These are phyloP conservation scores for Oenanthe javanica DNA, from an alignment of 140 eudicot species.

Conservation along the genomic window DNA sequence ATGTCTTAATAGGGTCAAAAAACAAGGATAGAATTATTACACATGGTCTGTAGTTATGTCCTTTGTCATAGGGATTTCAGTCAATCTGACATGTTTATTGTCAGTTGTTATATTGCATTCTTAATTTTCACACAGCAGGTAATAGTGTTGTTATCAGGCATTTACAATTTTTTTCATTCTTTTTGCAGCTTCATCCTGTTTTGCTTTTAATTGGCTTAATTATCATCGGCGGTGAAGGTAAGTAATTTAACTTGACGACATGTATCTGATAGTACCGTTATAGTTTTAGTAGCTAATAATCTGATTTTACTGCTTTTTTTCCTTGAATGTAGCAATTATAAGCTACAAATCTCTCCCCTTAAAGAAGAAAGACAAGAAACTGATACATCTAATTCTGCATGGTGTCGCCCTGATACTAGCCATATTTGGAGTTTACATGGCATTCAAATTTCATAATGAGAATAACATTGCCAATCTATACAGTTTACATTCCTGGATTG, in stretches of 20 bases:
- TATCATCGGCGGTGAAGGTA: slow-evolving; percentile 95
- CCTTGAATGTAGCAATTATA: slow-evolving; percentile 43
- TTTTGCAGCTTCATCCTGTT: slow-evolving; percentile 87
- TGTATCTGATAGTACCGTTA: neutral
- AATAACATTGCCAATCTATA: slow-evolving; percentile 77
- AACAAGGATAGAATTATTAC: neutral
- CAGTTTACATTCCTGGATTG: slow-evolving; percentile 98
- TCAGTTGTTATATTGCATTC: neutral
- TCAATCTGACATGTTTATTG: neutral
- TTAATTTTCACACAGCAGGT: neutral
- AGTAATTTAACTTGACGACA: neutral
- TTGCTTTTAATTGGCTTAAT: slow-evolving; percentile 88
- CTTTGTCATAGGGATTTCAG: neutral
- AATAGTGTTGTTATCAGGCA: neutral
- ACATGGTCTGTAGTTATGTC: neutral
- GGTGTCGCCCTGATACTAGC: slow-evolving; percentile 81
- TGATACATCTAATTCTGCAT: slow-evolving; percentile 78
- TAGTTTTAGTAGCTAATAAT: neutral
- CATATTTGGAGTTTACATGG: slow-evolving; percentile 69
- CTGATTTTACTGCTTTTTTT: neutral
- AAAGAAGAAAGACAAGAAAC: slow-evolving; percentile 72
- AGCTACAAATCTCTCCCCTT: slow-evolving; percentile 84
- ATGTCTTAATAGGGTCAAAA: neutral
- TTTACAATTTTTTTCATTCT: slow-evolving; percentile 1
- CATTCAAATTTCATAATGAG: slow-evolving; percentile 89